A percentile compares a stretch with the other conserved stretches of the same genome.
phyloP scores from a whole-genome alignment of 1,284 basidiomycete species.

The Porodaedalea pini region DNA sequence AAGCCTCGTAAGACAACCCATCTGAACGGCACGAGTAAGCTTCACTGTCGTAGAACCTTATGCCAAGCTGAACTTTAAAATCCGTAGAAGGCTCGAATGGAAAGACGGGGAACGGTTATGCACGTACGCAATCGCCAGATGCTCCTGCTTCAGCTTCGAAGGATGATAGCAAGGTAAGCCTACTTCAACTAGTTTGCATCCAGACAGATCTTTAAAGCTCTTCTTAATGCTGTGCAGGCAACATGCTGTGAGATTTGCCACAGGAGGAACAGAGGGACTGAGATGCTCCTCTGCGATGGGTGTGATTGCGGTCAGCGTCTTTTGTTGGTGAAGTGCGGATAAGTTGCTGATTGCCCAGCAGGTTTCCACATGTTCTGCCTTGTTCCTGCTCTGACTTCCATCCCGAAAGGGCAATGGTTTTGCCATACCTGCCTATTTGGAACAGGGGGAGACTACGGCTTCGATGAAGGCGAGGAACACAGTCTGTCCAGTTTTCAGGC shows the following conservation, averaged over 20 bases:
- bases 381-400: constrained; percentile 78
- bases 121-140: constrained; percentile 6
- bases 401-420: constrained; percentile 95
- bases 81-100: constrained; percentile 4
- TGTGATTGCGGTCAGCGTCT: constrained; percentile 83
- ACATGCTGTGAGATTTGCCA: constrained; percentile 81
- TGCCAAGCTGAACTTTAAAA: neutral
- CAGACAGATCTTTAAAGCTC: neutral
- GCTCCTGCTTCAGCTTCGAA: neutral
- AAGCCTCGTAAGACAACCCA: constrained; percentile 44
- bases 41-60: constrained; percentile 11
- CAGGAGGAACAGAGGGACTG: constrained; percentile 80
- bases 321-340: constrained; percentile 21
- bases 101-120: constrained; percentile 8
- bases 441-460: constrained; percentile 97
- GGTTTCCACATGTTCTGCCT: constrained; percentile 97
- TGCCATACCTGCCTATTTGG: constrained; percentile 91
- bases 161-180: constrained; percentile 15
- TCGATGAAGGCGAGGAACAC: constrained; percentile 98
- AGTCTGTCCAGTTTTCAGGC: constrained; percentile 89
- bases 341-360: constrained; percentile 32
- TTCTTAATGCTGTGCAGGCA: neutral
- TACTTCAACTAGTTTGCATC: neutral
- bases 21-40: constrained; percentile 35
- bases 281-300: constrained; percentile 95